These are phyloP conservation scores for Plasmodium falciparum DNA, from an alignment of 169 alveolate genomes.

Conservation along the genomic window DNA sequence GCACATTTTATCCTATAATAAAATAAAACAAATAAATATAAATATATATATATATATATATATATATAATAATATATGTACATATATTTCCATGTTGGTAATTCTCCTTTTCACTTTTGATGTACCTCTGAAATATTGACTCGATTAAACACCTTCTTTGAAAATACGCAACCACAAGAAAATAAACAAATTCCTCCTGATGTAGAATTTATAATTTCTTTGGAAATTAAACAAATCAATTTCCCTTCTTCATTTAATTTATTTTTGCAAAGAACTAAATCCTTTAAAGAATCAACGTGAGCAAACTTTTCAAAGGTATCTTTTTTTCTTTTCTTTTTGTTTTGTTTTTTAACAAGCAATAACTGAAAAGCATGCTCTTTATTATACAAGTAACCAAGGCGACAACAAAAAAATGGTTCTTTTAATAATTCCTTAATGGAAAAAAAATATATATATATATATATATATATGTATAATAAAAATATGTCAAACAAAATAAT, in stretches of 20 bases:
- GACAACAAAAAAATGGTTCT: constrained; percentile 73
- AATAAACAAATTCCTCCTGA: constrained; percentile 59
- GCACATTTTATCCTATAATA: constrained; percentile 44
- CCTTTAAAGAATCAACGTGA: constrained; percentile 63
- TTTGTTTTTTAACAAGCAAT: constrained; percentile 36
- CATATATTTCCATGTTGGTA: neutral
- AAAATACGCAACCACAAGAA: constrained; percentile 66
- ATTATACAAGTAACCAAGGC: constrained; percentile 61
- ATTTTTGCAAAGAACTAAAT: constrained; percentile 54
- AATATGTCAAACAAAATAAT: neutral
- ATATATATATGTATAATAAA: constrained; percentile 1
- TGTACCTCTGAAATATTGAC: constrained; percentile 22
- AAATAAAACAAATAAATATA: neutral
- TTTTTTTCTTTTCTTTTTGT: constrained; percentile 50
- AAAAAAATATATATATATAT: neutral
- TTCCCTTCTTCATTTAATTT: constrained; percentile 58
- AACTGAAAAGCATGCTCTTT: constrained; percentile 37
- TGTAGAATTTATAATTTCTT: constrained; percentile 67
- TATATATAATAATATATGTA: neutral
- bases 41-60: neutral
- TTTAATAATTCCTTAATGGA: constrained; percentile 34
- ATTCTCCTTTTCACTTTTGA: neutral
- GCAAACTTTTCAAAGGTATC: constrained; percentile 40
- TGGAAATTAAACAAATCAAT: constrained; percentile 56
- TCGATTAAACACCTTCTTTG: constrained; percentile 57